Evolutionary conservation across 805 yeast genomes (phyloP), one percentile per base, ranked within the genome.

Genomic region (Candida nemodendra): DNA sequence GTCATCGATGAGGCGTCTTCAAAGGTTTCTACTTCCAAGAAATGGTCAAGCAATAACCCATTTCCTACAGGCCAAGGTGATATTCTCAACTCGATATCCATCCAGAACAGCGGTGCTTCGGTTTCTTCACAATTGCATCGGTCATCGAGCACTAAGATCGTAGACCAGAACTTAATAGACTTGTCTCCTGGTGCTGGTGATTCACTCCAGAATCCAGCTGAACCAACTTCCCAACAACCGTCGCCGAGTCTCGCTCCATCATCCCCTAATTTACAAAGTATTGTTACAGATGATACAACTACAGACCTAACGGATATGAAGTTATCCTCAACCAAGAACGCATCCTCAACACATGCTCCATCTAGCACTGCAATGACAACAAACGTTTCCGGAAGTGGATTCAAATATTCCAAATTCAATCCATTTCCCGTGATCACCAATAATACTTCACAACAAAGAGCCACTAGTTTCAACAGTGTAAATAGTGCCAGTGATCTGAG

Each of bases 31-130:
- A 36, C 38, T 27, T 7, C 38, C 24, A 21, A 39, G 17, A 44
- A 49, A 43, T 50, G 51, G 50, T 49, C 57, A 4, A 22, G 47
- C 12, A 45, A 55, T 41, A 54, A 56, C 33, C 61, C 62, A 15
- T 54, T 56, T 45, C 59, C 61, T 27, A 23, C 36, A 11, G 12
- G 15, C 18, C 28, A 19, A 9, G 13, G 32, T 8, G 38, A 39
- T 7, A 6, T 18, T 7, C 21, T 12, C 14, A 27, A 12, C 14
- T 23, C 33, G 2, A 27, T 39, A 5, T 9, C 27, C 4, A 40
- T 36, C 9, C 48, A 48, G 32, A 12, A 25, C 14, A 38, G 43
- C 17, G 50, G 47, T 6, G 28, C 33, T 9, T 39, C 45, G 2
- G 16, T 36, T 6, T 18, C 18, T 14, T 41, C 47, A 3, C 41